A percentile compares a stretch with the other conserved stretches of the same genome.
phyloP scores from a whole-genome alignment of 352 stramenopile species.

The Phytophthora vignae region DNA sequence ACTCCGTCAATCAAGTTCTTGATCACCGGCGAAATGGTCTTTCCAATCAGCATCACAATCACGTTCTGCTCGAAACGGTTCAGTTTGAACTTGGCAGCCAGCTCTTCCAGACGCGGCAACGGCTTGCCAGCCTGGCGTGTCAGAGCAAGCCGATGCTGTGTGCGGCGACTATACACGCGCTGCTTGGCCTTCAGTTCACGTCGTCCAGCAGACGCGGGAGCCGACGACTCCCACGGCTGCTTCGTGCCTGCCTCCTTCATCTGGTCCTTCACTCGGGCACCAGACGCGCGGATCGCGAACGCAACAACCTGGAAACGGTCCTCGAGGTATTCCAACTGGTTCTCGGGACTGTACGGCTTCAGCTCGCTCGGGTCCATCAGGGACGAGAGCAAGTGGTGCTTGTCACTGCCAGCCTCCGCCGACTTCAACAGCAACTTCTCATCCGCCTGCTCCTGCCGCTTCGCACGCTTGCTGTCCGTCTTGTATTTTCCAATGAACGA shows the following conservation, averaged over 20 bases:
- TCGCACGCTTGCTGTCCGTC: conserved; percentile 41
- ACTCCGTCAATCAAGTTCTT: conserved; percentile 90
- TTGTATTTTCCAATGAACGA: conserved; percentile 82
- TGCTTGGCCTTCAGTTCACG: conserved; percentile 90
- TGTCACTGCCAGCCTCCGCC: conserved; percentile 26
- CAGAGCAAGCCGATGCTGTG: conserved; percentile 67
- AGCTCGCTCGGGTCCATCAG: conserved; percentile 63
- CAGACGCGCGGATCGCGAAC: conserved; percentile 85
- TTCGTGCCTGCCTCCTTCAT: conserved; percentile 91
- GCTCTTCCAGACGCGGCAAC: conserved; percentile 78
- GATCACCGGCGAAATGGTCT: conserved; percentile 91
- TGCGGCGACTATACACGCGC: conserved; percentile 75
- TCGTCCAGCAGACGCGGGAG: conserved; percentile 64
- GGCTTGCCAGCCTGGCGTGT: conserved; percentile 66
- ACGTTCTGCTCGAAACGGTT: conserved; percentile 91
- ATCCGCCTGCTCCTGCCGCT: conserved; percentile 34
- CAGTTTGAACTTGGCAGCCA: conserved; percentile 83
- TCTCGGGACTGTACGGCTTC: conserved; percentile 84
- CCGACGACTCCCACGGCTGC: conserved; percentile 79
- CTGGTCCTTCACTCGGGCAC: conserved; percentile 86
- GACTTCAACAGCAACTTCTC: conserved; percentile 36
- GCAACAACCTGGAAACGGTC: conserved; percentile 91
- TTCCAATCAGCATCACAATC: conserved; percentile 92
- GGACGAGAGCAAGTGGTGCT: conserved; percentile 47
- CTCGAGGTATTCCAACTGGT: conserved; percentile 90